Evolutionary conservation across 441 rosid species (phyloP), one percentile per base, ranked within the genome.

Genomic region (Iberis amara): DNA sequence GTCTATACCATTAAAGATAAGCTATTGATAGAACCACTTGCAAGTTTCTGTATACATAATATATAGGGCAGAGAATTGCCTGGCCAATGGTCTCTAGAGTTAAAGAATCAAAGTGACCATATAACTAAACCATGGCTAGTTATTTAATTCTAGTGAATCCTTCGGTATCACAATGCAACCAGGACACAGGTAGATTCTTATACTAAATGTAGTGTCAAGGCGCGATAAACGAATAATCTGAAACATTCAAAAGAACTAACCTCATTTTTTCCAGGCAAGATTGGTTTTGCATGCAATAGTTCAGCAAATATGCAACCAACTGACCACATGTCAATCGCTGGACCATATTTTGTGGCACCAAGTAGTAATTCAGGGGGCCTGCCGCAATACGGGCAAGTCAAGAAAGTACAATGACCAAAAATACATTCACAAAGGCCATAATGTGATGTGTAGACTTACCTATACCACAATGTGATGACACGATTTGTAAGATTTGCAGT

Each of bases 311-410:
- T 91, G 49, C 98, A 91, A 52, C 98, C 96, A 51, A 88, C 98
- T 1, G 98, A 88, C 96, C 95, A 88, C 96, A 88, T 91, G 56
- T 88, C 96, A 68, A 88, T 95, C n/a, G 96, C 94, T 47, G 98
- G 96, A 51, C 96, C 96, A 69, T 91, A 91, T 61, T 85, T 88
- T 24, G 98, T 88, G 52, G 96, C 81, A 54, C 98, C 98, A 69
- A 91, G 96, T 15, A 91, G 77, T 73, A 91, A 78, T 65, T 91
- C 98, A 11, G 98, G 98, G 15, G 98, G 98, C 67, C 98, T 91
- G 3, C 1, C 35, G 3, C 4, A 8, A 32, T 2, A 32, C 9
- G n/a, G n/a, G n/a, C n/a, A n/a, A n/a, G n/a, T n/a, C n/a, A n/a
- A n/a, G n/a, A n/a, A n/a, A n/a, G n/a, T n/a, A n/a, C n/a, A n/a